Conservation (phyloP, 257 asterid species). For the Solanum piurae region DNA sequence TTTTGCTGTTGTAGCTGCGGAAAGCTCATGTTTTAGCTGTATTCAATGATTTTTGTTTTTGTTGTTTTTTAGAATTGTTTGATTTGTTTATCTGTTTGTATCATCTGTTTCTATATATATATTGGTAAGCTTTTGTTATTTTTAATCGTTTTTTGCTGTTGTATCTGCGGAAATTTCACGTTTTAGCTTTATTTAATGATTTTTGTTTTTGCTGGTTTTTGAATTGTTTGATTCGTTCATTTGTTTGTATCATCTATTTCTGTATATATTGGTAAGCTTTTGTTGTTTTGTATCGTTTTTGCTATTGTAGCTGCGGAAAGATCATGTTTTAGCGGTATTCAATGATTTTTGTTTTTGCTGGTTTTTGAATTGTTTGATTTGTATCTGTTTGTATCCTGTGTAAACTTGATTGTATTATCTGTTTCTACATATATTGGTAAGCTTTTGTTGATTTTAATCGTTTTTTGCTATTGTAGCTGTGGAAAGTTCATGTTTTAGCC, state of each 20-base stretch:
- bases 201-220: not conserved
- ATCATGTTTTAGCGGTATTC: not conserved
- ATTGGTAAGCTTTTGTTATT: not conserved
- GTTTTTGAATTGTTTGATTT: not conserved
- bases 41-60: not conserved
- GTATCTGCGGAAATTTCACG: rapidly evolving
- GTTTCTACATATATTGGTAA: not conserved
- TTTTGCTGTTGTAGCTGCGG: not conserved
- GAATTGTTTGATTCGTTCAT: not conserved
- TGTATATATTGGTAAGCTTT: not conserved
- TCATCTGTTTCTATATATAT: not conserved
- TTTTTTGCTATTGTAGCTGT: not conserved
- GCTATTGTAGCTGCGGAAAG: not conserved
- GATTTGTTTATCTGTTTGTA: not conserved
- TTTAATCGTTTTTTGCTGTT: not conserved
- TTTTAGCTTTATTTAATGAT: not conserved
- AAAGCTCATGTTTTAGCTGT: not conserved
- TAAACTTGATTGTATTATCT: not conserved
- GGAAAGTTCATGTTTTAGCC: not conserved
- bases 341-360: not conserved
- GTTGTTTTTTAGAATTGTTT: not conserved
- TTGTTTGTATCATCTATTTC: not conserved
- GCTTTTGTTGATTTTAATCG: not conserved
- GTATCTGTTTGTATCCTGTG: not conserved
- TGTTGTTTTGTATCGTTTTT: not conserved